Percentiles rank a stretch among this genome's conserved stretches.
Evolutionary conservation across 306 rosid species (phyloP).

Genomic region (Medicago arabica): DNA sequence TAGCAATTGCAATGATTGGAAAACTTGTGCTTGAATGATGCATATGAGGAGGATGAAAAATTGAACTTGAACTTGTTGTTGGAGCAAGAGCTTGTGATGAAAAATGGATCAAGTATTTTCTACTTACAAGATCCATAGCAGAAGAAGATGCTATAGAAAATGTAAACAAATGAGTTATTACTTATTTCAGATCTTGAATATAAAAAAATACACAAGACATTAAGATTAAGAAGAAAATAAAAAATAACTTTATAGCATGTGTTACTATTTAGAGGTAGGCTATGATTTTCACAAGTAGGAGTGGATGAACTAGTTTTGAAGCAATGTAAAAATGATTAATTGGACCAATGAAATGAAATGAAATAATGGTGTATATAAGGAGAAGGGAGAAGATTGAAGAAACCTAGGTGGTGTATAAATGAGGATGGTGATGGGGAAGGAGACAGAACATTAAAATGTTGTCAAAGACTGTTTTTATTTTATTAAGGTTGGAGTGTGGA

Average conservation of each 20-base stretch:
- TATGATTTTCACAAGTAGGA: neutral
- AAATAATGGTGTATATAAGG: conserved; percentile 11
- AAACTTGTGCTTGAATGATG: conserved; percentile 66
- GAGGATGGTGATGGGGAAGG: conserved; percentile 43
- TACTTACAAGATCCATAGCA: conserved; percentile 67
- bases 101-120: conserved; percentile 54
- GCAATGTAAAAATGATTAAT: conserved; percentile 15
- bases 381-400: conserved; percentile 40
- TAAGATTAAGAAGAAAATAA: neutral
- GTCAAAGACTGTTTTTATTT: conserved; percentile 38
- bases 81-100: conserved; percentile 55
- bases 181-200: conserved; percentile 56
- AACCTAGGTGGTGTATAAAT: conserved; percentile 54
- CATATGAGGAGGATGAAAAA: conserved; percentile 48
- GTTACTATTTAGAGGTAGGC: neutral
- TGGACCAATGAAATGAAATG: conserved; percentile 19
- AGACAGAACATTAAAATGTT: conserved; percentile 49
- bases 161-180: conserved; percentile 43
- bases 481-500: conserved; percentile 37
- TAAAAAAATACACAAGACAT: neutral
- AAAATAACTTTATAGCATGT: neutral
- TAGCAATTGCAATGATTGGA: conserved; percentile 89
- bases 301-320: conserved; percentile 6
- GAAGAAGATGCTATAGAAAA: conserved; percentile 26
- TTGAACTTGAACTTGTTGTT: conserved; percentile 49